phyloP scores from a whole-genome alignment of 169 alveolate species.

The Theileria luwenshuni region DNA sequence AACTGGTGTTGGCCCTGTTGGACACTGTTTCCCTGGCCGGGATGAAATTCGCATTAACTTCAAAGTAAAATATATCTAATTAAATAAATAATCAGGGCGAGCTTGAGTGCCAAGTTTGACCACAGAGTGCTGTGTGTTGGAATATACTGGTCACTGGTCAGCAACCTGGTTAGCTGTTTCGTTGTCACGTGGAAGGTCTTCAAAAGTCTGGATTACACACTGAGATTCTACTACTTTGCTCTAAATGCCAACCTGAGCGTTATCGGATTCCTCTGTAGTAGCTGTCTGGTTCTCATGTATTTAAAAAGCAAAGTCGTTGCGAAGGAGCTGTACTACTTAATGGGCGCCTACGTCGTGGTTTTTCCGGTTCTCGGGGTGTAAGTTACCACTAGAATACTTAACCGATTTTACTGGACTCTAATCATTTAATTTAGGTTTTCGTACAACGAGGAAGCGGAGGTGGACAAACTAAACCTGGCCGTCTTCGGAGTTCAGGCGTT shows the following conservation, averaged over 20 bases:
- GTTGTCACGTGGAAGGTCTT: slow-evolving; percentile 11
- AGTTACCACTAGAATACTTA: no score
- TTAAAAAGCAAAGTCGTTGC: slow-evolving; percentile 4
- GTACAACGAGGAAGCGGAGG: not conserved
- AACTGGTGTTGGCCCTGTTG: slow-evolving; percentile 46
- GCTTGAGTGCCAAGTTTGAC: slow-evolving; percentile 33
- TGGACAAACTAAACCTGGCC: not conserved
- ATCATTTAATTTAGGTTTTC: not conserved
- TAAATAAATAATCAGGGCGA: slow-evolving; percentile 20
- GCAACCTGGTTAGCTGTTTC: slow-evolving; percentile 22
- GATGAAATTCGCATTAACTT: slow-evolving; percentile 23
- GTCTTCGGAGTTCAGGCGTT: slow-evolving; percentile 26
- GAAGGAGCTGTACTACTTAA: not conserved
- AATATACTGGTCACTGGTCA: slow-evolving; percentile 54
- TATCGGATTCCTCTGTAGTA: slow-evolving; percentile 9
- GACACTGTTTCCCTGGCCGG: slow-evolving; percentile 35
- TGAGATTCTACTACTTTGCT: slow-evolving; percentile 35
- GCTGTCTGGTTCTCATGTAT: slow-evolving; percentile 42
- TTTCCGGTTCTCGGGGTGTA: slow-evolving; percentile 20
- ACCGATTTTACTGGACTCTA: no score
- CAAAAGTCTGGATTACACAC: slow-evolving; percentile 24
- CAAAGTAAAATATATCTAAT: slow-evolving; percentile 33
- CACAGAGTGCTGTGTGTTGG: slow-evolving; percentile 38
- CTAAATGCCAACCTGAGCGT: slow-evolving; percentile 44
- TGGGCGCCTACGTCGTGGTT: not conserved